Conservation (phyloP, 1,284 basidiomycete genomes). For the Ceratobasidium theobromae region DNA sequence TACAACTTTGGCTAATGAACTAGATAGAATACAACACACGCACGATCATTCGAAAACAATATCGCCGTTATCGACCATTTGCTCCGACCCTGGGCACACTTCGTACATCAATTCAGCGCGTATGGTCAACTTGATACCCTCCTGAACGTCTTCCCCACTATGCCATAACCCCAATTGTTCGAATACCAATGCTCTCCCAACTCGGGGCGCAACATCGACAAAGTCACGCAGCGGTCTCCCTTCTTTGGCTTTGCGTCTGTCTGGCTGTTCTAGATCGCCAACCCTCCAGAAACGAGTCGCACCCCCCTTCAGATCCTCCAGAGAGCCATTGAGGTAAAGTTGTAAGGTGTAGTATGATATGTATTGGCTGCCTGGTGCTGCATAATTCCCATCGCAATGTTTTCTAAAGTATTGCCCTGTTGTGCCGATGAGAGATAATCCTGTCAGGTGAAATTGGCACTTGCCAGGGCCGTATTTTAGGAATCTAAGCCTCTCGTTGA, state of each 20-base stretch:
- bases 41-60: slow-evolving; percentile 6
- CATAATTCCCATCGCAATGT: slow-evolving; percentile 33
- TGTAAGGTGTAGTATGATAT: slow-evolving; percentile 35
- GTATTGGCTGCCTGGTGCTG: slow-evolving; percentile 18
- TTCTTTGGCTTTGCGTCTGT: not conserved
- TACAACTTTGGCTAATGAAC: too few relatives aligned
- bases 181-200: slow-evolving; percentile 33
- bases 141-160: slow-evolving; percentile 34
- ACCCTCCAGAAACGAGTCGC: slow-evolving; percentile 33
- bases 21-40: not conserved
- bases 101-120: slow-evolving; percentile 35
- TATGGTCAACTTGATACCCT: slow-evolving; percentile 33
- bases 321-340: slow-evolving; percentile 34
- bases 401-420: slow-evolving; percentile 34
- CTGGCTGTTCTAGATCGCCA: not conserved
- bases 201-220: slow-evolving; percentile 33
- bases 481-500: slow-evolving; percentile 33
- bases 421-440: not conserved
- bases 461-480: slow-evolving; percentile 30
- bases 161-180: slow-evolving; percentile 32
- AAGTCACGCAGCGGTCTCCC: slow-evolving; percentile 4
- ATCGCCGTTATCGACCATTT: not conserved
- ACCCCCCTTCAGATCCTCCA: slow-evolving; percentile 26
- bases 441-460: not conserved
- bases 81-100: not conserved